phyloP scores from a whole-genome alignment of 75 land plant species.

The Azolla pinnata region DNA sequence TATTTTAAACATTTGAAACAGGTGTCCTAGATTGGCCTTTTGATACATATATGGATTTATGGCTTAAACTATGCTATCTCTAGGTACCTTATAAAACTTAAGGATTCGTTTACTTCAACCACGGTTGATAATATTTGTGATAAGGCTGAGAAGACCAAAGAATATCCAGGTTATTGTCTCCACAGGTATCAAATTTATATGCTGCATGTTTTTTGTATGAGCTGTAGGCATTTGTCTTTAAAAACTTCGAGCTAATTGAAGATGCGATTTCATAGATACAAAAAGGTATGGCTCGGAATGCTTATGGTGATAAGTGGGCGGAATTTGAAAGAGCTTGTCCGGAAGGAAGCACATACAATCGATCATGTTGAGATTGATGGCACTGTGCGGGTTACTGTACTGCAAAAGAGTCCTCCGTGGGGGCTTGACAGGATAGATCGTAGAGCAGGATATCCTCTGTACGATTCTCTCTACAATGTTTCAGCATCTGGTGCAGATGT shows the following conservation, averaged over 20 bases:
- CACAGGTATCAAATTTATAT: conserved; percentile 6
- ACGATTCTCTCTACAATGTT: conserved; percentile 11
- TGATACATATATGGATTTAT: neutral
- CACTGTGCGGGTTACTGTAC: neutral
- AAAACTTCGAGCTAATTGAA: neutral
- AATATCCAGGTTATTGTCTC: conserved; percentile 18
- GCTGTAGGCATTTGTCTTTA: neutral
- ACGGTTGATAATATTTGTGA: conserved; percentile 16
- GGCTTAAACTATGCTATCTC: neutral
- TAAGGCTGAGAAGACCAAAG: conserved; percentile 9
- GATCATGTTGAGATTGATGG: conserved; percentile 30
- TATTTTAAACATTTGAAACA: no score
- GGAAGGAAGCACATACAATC: neutral
- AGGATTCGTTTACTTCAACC: neutral
- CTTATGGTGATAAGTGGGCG: conserved; percentile 18
- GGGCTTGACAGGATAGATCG: conserved; percentile 26
- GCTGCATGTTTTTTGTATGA: neutral
- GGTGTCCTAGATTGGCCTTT: neutral
- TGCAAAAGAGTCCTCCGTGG: conserved; percentile 10
- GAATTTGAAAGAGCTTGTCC: conserved; percentile 3
- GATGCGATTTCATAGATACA: conserved; percentile 13
- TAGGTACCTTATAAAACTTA: conserved; percentile 17
- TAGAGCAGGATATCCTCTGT: neutral
- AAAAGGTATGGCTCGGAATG: conserved; percentile 20
- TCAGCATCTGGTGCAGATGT: conserved; percentile 14